Conservation (phyloP, 2,329 filamentous ascomycete genomes). For the Saccharata proteae region DNA sequence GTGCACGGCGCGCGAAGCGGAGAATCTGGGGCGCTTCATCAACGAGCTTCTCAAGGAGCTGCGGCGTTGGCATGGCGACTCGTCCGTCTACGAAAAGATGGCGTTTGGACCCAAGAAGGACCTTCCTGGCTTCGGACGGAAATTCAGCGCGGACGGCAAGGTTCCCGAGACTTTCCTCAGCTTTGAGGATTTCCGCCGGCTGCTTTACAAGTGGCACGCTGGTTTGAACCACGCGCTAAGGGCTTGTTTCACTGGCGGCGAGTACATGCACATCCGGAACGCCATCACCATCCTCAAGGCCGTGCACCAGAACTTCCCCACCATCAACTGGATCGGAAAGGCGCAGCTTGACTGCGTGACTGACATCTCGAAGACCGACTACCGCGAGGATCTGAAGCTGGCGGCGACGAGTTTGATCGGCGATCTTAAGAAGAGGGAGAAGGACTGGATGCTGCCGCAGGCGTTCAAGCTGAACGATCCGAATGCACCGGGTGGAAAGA, state of each 20-base stretch:
- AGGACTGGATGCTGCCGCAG: conserved; percentile 62
- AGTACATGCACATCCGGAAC: conserved; percentile 98
- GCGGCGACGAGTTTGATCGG: conserved; percentile 60
- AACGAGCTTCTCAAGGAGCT: conserved; percentile 72
- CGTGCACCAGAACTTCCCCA: conserved; percentile 72
- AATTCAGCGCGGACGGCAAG: conserved; percentile 57
- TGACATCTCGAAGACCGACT: conserved; percentile 45
- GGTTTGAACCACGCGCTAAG: conserved; percentile 69
- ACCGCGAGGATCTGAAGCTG: conserved; percentile 62
- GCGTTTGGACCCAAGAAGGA: conserved; percentile 55
- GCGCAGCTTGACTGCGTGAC: conserved; percentile 55
- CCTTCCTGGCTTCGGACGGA: conserved; percentile 67
- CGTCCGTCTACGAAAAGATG: conserved; percentile 66
- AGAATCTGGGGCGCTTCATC: conserved; percentile 86
- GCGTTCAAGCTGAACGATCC: conserved; percentile 46
- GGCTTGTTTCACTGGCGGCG: conserved; percentile 64
- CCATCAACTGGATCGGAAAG: conserved; percentile 76
- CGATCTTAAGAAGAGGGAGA: conserved; percentile 53
- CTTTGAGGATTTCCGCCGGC: conserved; percentile 73
- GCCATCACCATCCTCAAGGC: conserved; percentile 80
- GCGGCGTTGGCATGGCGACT: conserved; percentile 70
- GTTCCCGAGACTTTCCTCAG: conserved; percentile 57
- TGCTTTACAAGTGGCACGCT: conserved; percentile 85
- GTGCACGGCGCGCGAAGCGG: conserved; percentile 80
- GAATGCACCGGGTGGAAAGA: conserved; percentile 8